phyloP scores from a whole-genome alignment of 306 rosid species.

The Ceratonia siliqua region DNA sequence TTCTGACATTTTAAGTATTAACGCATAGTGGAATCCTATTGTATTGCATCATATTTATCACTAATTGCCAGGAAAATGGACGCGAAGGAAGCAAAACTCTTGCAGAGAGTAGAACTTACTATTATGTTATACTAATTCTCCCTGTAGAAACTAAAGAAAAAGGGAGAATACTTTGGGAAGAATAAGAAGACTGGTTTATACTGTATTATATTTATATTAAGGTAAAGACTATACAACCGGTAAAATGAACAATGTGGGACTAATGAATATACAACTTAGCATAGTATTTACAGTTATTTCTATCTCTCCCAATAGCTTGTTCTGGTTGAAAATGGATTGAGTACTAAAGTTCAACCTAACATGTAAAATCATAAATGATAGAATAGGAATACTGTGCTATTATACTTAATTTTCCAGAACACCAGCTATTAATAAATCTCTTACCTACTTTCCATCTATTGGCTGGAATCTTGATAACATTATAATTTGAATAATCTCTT shows the following conservation, averaged over 20 bases:
- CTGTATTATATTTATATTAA: too few relatives aligned
- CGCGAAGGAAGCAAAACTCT: constrained; percentile 6
- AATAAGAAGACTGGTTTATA: too few relatives aligned
- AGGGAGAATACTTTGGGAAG: too few relatives aligned
- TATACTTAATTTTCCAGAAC: background rate
- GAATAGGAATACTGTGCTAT: background rate
- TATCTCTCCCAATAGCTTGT: background rate
- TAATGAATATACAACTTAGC: too few relatives aligned
- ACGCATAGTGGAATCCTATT: constrained; percentile 8
- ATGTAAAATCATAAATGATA: background rate
- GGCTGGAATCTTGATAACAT: constrained; percentile 5
- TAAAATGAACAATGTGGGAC: too few relatives aligned
- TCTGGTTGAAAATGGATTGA: constrained; percentile 14
- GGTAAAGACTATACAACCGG: too few relatives aligned
- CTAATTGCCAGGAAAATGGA: background rate
- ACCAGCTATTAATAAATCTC: background rate
- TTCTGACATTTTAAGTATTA: constrained; percentile 28
- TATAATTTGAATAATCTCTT: background rate
- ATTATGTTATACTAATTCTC: background rate
- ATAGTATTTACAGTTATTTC: too few relatives aligned
- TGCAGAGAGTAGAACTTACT: background rate
- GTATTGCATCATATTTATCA: constrained; percentile 12
- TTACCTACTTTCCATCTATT: background rate
- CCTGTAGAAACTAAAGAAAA: too few relatives aligned
- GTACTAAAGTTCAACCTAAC: background rate